A percentile compares a stretch with the other conserved stretches of the same genome.
Conservation (phyloP, 2,329 filamentous ascomycete genomes). For the Aurifilum marmelostoma region DNA sequence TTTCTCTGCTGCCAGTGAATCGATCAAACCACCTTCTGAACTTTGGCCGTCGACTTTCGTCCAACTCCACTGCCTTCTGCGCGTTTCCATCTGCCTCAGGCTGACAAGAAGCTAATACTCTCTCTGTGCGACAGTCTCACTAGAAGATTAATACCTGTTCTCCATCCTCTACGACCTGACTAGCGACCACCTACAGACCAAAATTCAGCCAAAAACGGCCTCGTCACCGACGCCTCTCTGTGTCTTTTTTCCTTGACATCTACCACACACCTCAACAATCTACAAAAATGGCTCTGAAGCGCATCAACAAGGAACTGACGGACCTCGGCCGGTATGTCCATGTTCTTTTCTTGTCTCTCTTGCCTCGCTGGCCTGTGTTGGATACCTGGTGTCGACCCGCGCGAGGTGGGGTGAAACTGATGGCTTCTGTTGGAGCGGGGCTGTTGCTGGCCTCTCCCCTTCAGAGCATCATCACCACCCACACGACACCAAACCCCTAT, state of each 20-base stretch:
- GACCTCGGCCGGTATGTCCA: constrained; percentile 80
- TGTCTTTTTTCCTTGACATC: constrained; percentile 4
- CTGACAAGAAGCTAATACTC: constrained; percentile 4
- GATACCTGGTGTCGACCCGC: constrained; percentile 34
- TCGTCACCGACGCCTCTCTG: constrained; percentile 26
- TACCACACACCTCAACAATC: constrained; percentile 33
- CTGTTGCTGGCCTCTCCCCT: constrained; percentile 4
- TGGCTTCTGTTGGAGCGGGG: constrained; percentile 23
- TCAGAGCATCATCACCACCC: constrained; percentile 1
- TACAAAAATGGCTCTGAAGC: constrained; percentile 80
- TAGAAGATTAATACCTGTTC: not conserved
- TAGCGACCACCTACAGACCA: not conserved
- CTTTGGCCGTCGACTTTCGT: constrained; percentile 4
- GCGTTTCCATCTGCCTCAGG: constrained; percentile 2
- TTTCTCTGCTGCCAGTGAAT: constrained; percentile 4
- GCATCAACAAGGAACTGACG: constrained; percentile 92
- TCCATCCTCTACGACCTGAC: constrained; percentile 9
- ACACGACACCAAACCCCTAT: not conserved
- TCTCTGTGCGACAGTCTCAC: not conserved
- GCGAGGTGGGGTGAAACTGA: constrained; percentile 26
- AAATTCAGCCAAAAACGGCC: constrained; percentile 7
- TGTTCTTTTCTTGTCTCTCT: constrained; percentile 29
- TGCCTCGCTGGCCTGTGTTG: constrained; percentile 28
- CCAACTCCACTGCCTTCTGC: constrained; percentile 8
- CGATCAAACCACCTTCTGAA: not conserved